These are phyloP conservation scores for Botrytis aclada DNA, from an alignment of 2,329 filamentous ascomycete genomes.

Conservation along the genomic window DNA sequence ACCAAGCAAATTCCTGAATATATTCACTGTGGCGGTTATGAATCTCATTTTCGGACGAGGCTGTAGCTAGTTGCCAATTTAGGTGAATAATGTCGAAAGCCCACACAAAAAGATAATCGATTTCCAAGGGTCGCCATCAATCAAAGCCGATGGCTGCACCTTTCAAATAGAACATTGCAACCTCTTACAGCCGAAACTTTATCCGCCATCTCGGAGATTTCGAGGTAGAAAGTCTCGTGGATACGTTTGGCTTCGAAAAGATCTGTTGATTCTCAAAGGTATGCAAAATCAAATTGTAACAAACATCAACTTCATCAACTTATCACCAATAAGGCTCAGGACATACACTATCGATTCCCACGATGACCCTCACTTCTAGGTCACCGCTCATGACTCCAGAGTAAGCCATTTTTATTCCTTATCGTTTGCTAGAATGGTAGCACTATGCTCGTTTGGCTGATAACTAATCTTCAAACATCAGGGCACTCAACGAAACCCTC, in stretches of 20 bases:
- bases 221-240: background rate
- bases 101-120: too few species aligned
- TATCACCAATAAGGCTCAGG: background rate
- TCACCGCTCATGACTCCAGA: background rate
- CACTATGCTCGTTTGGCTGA: background rate
- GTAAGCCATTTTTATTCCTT: background rate
- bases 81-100: too few species aligned
- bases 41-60: background rate
- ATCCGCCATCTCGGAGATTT: background rate
- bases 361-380: background rate
- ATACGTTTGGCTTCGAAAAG: too few species aligned
- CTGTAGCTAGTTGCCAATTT: background rate
- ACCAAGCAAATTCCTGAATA: background rate
- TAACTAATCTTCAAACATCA: background rate
- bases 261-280: background rate
- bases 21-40: background rate
- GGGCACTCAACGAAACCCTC: slow-evolving; percentile 8
- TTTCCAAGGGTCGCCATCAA: too few species aligned
- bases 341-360: too few species aligned
- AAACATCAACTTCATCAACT: too few species aligned
- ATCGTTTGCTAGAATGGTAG: rapidly evolving
- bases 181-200: background rate
- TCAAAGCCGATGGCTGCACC: background rate
- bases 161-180: background rate
- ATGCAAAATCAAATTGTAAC: background rate